Evolutionary conservation across 2,329 filamentous ascomycete genomes (phyloP).

Genomic region (Dactylella cylindrospora): DNA sequence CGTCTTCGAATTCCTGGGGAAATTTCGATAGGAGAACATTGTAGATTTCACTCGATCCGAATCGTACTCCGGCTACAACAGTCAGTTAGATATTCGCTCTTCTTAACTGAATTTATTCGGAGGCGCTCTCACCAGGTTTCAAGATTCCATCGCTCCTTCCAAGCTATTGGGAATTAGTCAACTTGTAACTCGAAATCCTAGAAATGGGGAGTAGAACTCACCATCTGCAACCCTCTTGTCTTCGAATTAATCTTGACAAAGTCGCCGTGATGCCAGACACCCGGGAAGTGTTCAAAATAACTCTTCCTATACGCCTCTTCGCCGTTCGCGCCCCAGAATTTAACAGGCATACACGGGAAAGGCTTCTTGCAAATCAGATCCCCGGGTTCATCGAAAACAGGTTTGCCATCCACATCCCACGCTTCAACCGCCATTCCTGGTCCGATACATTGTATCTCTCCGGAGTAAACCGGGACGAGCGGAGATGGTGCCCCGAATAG

Average conservation of each 20-base stretch:
- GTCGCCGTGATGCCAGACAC: slow-evolving; percentile 88
- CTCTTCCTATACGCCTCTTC: slow-evolving; percentile 75
- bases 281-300: slow-evolving; percentile 82
- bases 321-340: slow-evolving; percentile 76
- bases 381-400: slow-evolving; percentile 67
- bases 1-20: slow-evolving; percentile 74
- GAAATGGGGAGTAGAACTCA: slow-evolving; percentile 61
- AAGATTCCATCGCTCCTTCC: slow-evolving; percentile 79
- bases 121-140: slow-evolving; percentile 66
- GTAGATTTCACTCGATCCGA: slow-evolving; percentile 94
- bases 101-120: no score
- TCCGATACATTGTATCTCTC: slow-evolving; percentile 75
- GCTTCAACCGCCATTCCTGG: slow-evolving; percentile 75
- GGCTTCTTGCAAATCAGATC: slow-evolving; percentile 84
- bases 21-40: slow-evolving; percentile 88
- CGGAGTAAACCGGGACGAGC: slow-evolving; percentile 69
- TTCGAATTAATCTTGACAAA: slow-evolving; percentile 72
- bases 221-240: slow-evolving; percentile 82
- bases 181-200: neutral
- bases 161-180: slow-evolving; percentile 9
- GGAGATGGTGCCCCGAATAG: slow-evolving; percentile 86
- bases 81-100: neutral
- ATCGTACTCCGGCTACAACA: slow-evolving; percentile 69
- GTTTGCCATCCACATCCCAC: slow-evolving; percentile 57
- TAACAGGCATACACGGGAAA: slow-evolving; percentile 87